These are phyloP conservation scores for Corinectria fuckeliana DNA, from an alignment of 2,329 filamentous ascomycete species.

Conservation along the genomic window DNA sequence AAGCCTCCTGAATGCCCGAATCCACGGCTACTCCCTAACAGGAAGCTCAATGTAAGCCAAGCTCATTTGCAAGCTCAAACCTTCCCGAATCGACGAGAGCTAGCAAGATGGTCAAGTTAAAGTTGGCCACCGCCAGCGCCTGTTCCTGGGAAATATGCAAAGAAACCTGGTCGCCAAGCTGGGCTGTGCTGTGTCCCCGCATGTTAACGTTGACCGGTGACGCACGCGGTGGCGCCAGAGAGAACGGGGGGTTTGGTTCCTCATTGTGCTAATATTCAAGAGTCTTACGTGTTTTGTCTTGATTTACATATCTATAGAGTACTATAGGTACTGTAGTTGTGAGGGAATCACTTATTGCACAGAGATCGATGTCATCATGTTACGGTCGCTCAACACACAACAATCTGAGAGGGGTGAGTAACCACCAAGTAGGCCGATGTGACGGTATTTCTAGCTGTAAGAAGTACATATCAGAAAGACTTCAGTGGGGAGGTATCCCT, in stretches of 20 bases:
- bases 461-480: neutral
- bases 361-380: no score
- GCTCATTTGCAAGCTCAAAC: neutral
- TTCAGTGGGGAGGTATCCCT: neutral
- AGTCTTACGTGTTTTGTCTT: no score
- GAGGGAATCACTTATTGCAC: no score
- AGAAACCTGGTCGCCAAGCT: slow-evolving; percentile 2
- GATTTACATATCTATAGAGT: no score
- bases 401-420: slow-evolving; percentile 2
- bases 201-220: no score
- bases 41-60: slow-evolving; percentile 6
- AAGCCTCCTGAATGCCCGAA: neutral
- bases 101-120: neutral
- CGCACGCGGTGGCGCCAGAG: no score
- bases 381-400: neutral
- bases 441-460: neutral
- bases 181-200: neutral
- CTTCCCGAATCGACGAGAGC: neutral
- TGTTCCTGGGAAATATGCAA: slow-evolving; percentile 3
- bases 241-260: no score
- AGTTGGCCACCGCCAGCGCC: neutral
- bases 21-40: neutral
- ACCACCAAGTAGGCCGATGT: neutral
- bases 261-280: no score
- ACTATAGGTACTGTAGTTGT: no score